Evolutionary conservation across 495 filamentous ascomycete species (phyloP).

Genomic region (Xylaria nigripes): DNA sequence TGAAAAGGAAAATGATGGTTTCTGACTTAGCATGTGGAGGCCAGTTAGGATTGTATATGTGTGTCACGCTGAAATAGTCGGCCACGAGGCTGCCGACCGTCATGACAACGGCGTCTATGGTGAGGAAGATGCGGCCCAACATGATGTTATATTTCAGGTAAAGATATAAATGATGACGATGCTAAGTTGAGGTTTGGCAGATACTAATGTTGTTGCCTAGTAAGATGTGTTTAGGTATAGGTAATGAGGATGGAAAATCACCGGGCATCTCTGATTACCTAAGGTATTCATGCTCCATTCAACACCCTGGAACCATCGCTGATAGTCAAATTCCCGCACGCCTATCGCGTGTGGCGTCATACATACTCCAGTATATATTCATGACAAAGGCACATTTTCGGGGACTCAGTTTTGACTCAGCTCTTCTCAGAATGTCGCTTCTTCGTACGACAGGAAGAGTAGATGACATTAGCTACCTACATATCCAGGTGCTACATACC

Average conservation of each 20-base stretch:
- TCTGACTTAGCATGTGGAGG: constrained; percentile 45
- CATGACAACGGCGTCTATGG: constrained; percentile 34
- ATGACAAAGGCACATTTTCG: too few relatives aligned
- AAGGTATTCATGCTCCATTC: too few relatives aligned
- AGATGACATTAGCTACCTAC: too few relatives aligned
- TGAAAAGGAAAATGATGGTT: neutral
- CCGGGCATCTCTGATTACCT: too few relatives aligned
- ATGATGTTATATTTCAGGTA: constrained; percentile 15
- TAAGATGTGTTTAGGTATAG: neutral
- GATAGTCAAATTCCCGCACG: too few relatives aligned
- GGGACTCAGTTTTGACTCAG: too few relatives aligned
- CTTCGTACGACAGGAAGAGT: too few relatives aligned
- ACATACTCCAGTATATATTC: too few relatives aligned
- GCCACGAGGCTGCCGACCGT: constrained; percentile 35
- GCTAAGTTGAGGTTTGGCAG: neutral
- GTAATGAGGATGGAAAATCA: neutral
- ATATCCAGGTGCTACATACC: too few relatives aligned
- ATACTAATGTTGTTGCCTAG: neutral
- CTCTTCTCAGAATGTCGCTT: too few relatives aligned
- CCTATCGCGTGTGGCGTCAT: too few relatives aligned
- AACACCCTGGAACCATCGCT: too few relatives aligned
- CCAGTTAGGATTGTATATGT: constrained; percentile 49
- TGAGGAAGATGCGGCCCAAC: constrained; percentile 38
- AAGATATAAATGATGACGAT: neutral
- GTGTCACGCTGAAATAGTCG: constrained; percentile 42